Conservation (phyloP, 78 protist species). For the Ministeria vibrans region DNA sequence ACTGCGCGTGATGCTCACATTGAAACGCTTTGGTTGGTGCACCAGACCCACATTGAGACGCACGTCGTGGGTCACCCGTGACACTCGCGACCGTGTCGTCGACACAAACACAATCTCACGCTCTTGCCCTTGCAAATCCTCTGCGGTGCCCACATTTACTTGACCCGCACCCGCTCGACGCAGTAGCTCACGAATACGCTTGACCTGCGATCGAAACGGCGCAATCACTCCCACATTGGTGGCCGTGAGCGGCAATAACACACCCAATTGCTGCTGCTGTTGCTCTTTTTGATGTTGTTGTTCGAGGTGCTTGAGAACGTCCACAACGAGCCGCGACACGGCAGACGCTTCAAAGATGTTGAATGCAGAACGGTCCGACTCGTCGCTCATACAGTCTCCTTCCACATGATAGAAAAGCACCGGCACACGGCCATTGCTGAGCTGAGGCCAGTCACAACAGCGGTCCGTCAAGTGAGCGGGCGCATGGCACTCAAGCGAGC, state of each 20-base stretch:
- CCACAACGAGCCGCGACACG: neutral
- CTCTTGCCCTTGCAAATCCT: slow-evolving; percentile 44
- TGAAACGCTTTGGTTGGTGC: slow-evolving; percentile 17
- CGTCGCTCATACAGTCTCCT: too few species aligned
- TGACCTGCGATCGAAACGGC: slow-evolving; percentile 13
- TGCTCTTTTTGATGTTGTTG: too few species aligned
- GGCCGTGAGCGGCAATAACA: too few species aligned
- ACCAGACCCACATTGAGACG: neutral
- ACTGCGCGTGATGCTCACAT: slow-evolving; percentile 39
- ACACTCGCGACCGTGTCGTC: neutral
- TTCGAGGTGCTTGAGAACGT: too few species aligned
- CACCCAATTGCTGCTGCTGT: neutral
- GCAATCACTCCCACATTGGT: neutral
- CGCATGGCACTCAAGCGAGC: neutral
- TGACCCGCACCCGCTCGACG: neutral
- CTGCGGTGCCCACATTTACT: slow-evolving; percentile 36
- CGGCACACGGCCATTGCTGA: slow-evolving; percentile 16
- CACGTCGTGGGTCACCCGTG: neutral
- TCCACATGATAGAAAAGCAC: slow-evolving; percentile 3
- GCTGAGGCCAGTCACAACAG: neutral
- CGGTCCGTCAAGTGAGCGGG: neutral
- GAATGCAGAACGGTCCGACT: too few species aligned
- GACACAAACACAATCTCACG: slow-evolving; percentile 12
- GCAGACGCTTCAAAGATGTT: too few species aligned
- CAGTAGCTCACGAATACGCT: slow-evolving; percentile 7